Base-by-base conservation (phyloP, 1,284 basidiomycete species). In the Apiotrichum domesticum region DNA sequence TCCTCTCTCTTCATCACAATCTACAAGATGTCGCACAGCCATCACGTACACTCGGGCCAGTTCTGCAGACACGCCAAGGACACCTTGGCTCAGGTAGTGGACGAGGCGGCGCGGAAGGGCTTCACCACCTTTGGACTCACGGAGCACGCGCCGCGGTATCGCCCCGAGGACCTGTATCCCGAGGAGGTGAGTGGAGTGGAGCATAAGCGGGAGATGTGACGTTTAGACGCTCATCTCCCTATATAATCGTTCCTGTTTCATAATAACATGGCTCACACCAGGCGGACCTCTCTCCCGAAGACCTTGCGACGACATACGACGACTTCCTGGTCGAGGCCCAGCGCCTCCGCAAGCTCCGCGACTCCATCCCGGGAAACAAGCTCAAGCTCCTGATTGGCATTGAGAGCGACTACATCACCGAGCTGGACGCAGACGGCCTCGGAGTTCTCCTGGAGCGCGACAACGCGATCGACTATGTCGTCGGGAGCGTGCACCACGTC, bases 11-110 rank as follows among this genome's bases (percentile, higher is more conserved):
- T 42, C n/a, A n/a, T 42, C 21, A 14, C 6, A 8, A n/a, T 11
- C 14, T 9, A 42, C 40, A 42, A 41, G 35, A 94, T 93, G 91
- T 88, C 89, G 63, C 81, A 87, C 73, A 90, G 87, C 67, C 91
- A 93, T 71, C 95, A 97, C 77, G 95, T 91, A 9, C 94, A 98
- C 72, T 97, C 93, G 6, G 95, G 95, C 35, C 87, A 96, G 71
- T 98, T 97, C 78, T 98, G 95, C 80, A 87, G 85, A 62, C 96
- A 98, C 73, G 95, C 92, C 14, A 76, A 75, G 73, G 78, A 66
- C 86, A 80, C 81, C 0, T 81, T 98, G 29, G 85, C 92, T 62
- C 83, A 88, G 2, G 87, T 94, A 13, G 86, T 96, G 1, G 70
- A 79, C 5, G 85, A 87, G 63, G 94, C 96, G 9, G 85, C 91